A percentile compares a stretch with the other conserved stretches of the same genome.
Conservation (phyloP, 805 yeast genomes). For the Candida gorgasii region DNA sequence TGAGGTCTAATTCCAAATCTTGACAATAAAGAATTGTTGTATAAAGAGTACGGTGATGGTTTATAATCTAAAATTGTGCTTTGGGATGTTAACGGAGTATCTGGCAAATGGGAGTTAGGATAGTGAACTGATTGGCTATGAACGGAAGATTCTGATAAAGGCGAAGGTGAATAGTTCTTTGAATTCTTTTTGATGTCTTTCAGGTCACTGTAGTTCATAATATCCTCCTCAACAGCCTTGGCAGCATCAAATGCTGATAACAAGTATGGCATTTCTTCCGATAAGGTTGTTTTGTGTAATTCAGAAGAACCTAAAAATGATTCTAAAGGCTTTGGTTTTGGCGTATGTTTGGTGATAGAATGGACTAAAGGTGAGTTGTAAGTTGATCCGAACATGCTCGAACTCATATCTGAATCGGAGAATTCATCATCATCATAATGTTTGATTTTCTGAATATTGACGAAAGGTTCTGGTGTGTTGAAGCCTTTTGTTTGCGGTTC, state of each 20-base stretch:
- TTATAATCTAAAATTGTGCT: slow-evolving; percentile 26
- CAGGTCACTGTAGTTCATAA: slow-evolving; percentile 20
- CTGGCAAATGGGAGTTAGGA: slow-evolving; percentile 29
- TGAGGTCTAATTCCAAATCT: slow-evolving; percentile 44
- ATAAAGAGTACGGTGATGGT: slow-evolving; percentile 29
- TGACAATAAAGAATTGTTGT: slow-evolving; percentile 37
- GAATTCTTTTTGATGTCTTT: slow-evolving; percentile 10
- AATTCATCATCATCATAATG: slow-evolving; percentile 18
- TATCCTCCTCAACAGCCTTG: slow-evolving; percentile 55
- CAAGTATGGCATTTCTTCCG: slow-evolving; percentile 66
- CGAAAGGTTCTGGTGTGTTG: slow-evolving; percentile 8
- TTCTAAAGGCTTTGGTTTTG: slow-evolving; percentile 5
- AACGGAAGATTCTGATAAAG: slow-evolving; percentile 4
- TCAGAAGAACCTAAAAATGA: slow-evolving; percentile 26
- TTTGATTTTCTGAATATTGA: slow-evolving; percentile 3
- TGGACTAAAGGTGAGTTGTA: slow-evolving; percentile 38
- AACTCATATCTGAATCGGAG: slow-evolving; percentile 29
- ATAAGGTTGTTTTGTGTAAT: slow-evolving; percentile 52
- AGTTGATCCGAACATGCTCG: slow-evolving; percentile 17
- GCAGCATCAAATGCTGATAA: slow-evolving; percentile 69
- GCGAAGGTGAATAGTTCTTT: slow-evolving; percentile 7
- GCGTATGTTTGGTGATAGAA: slow-evolving; percentile 34
- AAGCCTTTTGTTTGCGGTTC: neutral
- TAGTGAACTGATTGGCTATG: slow-evolving; percentile 12
- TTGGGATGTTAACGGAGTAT: slow-evolving; percentile 33